Evolutionary conservation across 176 grass and related monocot species (phyloP), one percentile per base, ranked within the genome.

Genomic region (Aegilops longissima): DNA sequence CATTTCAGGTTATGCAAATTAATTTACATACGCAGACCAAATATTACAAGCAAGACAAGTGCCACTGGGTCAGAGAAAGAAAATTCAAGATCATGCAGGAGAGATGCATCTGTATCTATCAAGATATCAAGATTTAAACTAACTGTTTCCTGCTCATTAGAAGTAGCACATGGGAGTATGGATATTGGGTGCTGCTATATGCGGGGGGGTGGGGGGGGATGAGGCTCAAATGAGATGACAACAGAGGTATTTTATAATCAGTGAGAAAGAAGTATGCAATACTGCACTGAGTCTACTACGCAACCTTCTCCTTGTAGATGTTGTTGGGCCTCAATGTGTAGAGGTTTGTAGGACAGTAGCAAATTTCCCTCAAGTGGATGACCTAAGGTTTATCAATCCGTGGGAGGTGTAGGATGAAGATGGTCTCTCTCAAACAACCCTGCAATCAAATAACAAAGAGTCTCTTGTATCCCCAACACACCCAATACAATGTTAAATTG

Each of bases 201-300:
- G 8, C 8, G 14, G 47, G 47, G 0, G 27, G 27, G 1, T 1
- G 27, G 27, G 27, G 27, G 27, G 8, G 27, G 27, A 80, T 8
- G 35, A 58, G 49, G 31, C 80, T 36, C 35, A 51, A 81, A 85
- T 9, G 8, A 61, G 11, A 78, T 81, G 12, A 84, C 18, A 70
- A n/a, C 20, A 70, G 38, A 54, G 18, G 76, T 11, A 77, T 58
- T 58, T 45, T 8, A n/a, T 39, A 82, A 14, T 29, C 77, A 34
- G 35, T 2, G 2, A 9, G 13, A 76, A 70, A 81, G 8, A 76
- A 70, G 27, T 61, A 79, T 61, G n/a, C 33, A 6, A 29, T 10
- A 66, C 35, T n/a, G 5, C 24, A 77, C 36, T 51, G 12, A 12
- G 6, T 16, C 66, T 70, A 70, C 13, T 27, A 27, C 27, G 27